phyloP scores from a whole-genome alignment of 2,329 filamentous ascomycete species.

The Talaromyces sp. region DNA sequence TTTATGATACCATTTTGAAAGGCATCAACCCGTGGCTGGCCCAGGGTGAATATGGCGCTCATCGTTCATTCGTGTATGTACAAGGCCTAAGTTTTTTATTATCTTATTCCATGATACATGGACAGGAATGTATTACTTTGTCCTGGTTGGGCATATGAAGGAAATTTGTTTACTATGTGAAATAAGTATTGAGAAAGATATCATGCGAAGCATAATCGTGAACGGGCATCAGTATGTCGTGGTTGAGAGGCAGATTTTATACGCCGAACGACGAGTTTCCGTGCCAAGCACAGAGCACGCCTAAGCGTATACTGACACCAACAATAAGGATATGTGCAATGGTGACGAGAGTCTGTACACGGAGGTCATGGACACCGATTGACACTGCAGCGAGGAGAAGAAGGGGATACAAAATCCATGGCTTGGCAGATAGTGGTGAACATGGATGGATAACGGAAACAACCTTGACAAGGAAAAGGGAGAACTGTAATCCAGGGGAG shows the following conservation, averaged over 20 bases:
- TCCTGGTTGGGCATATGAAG: background rate
- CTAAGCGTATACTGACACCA: constrained; percentile 41
- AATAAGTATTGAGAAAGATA: background rate
- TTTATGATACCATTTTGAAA: constrained; percentile 1
- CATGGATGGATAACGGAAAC: constrained; percentile 68
- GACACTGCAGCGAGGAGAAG: constrained; percentile 71
- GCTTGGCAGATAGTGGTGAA: constrained; percentile 69
- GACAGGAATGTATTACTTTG: no score
- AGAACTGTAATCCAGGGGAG: constrained; percentile 55
- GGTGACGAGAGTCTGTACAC: constrained; percentile 46
- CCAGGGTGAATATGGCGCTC: background rate
- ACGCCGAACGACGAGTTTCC: background rate
- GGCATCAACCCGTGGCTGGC: constrained; percentile 2
- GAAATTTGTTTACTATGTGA: background rate
- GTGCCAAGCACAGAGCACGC: constrained; percentile 36
- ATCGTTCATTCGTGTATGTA: background rate
- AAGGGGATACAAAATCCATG: constrained; percentile 67
- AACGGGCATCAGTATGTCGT: constrained; percentile 1
- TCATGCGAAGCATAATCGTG: constrained; percentile 1
- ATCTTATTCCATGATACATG: background rate
- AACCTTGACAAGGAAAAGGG: constrained; percentile 70
- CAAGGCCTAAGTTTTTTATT: background rate
- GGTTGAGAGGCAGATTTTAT: background rate
- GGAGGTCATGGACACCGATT: constrained; percentile 42
- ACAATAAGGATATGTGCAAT: constrained; percentile 53